These are phyloP conservation scores for Scytalidium sp. DNA, from an alignment of 2,329 filamentous ascomycete species.

Conservation along the genomic window DNA sequence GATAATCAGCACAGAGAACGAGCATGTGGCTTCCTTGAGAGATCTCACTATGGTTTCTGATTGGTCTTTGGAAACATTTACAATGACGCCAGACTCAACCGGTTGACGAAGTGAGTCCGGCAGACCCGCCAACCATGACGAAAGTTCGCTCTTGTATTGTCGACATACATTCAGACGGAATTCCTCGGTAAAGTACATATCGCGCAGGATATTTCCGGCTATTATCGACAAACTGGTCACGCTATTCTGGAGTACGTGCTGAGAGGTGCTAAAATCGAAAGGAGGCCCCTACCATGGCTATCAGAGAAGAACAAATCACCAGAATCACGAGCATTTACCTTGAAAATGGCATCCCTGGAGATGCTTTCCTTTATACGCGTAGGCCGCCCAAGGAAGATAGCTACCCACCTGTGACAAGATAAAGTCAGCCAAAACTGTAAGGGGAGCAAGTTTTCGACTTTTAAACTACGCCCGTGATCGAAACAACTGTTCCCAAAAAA, in stretches of 20 bases:
- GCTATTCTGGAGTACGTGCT: slow-evolving; percentile 4
- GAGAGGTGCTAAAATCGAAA: slow-evolving; percentile 2
- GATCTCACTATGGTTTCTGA: slow-evolving; percentile 10
- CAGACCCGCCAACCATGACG: slow-evolving; percentile 7
- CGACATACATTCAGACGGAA: slow-evolving; percentile 8
- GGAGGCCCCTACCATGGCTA: slow-evolving; percentile 6
- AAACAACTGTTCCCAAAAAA: too few species aligned
- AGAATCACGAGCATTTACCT: slow-evolving; percentile 6
- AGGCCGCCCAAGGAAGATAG: slow-evolving; percentile 11
- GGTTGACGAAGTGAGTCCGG: slow-evolving; percentile 10
- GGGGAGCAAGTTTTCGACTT: too few species aligned
- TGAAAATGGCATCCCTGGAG: slow-evolving; percentile 10
- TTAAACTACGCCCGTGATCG: too few species aligned
- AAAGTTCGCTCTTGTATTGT: slow-evolving; percentile 9
- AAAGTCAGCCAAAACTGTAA: slow-evolving; percentile 5
- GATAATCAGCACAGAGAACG: too few species aligned
- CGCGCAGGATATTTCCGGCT: slow-evolving; percentile 10
- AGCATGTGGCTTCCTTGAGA: neutral
- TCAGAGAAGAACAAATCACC: slow-evolving; percentile 1
- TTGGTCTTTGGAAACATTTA: slow-evolving; percentile 6
- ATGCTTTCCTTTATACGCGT: slow-evolving; percentile 12
- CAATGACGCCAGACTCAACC: slow-evolving; percentile 7
- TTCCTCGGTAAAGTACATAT: slow-evolving; percentile 11
- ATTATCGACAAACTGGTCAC: slow-evolving; percentile 10
- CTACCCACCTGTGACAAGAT: slow-evolving; percentile 9